Evolutionary conservation across 1,139 yeast species (phyloP).

Genomic region (Sugiyamaella xylanicola): DNA sequence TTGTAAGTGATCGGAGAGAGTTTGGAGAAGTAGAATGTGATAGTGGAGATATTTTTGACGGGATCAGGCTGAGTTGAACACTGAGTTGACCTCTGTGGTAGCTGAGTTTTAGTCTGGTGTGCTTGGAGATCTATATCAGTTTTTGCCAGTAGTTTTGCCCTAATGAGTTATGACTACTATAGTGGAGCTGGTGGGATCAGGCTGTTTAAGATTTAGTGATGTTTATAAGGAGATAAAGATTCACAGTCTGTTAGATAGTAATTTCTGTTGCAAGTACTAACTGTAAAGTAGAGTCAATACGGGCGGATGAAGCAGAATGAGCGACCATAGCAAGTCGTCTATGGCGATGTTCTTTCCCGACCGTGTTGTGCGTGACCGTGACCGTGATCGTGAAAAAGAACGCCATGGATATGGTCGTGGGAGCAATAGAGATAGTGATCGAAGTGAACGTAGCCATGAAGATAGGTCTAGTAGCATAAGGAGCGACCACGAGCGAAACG

Average conservation of each 20-base stretch:
- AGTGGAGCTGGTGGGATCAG: too few species aligned
- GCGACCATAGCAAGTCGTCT: conserved; percentile 21
- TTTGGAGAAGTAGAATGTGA: too few species aligned
- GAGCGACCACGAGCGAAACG: neutral
- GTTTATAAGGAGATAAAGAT: neutral
- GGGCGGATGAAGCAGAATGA: conserved; percentile 13
- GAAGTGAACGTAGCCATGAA: neutral
- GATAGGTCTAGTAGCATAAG: neutral
- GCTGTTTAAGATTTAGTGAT: neutral
- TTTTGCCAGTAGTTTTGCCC: too few species aligned
- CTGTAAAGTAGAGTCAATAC: neutral
- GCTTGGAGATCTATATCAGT: too few species aligned
- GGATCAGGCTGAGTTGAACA: too few species aligned
- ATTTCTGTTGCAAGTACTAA: too few species aligned
- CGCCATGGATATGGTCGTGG: conserved; percentile 5
- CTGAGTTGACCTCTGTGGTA: too few species aligned
- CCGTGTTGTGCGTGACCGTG: conserved; percentile 16
- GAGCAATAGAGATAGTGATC: neutral
- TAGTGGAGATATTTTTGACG: too few species aligned
- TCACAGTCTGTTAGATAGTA: neutral
- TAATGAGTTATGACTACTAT: too few species aligned
- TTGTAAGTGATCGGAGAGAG: too few species aligned
- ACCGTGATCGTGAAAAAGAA: conserved; percentile 2
- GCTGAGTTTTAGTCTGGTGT: too few species aligned
- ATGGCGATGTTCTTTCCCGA: conserved; percentile 28